These are phyloP conservation scores for Rosa lucieae DNA, from an alignment of 306 rosid species.

Conservation along the genomic window DNA sequence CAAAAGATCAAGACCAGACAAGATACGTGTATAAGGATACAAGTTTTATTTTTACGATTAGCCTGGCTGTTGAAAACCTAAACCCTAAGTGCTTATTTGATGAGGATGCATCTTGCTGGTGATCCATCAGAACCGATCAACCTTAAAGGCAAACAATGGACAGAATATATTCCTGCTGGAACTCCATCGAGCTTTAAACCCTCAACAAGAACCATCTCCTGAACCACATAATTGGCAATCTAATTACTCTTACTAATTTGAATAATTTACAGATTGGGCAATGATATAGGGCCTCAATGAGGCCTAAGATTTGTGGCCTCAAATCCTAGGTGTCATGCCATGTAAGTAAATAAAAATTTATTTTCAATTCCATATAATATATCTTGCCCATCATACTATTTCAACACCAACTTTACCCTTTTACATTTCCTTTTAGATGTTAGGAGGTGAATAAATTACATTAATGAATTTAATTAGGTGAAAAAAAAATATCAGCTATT, in stretches of 20 bases:
- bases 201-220: slow-evolving; percentile 84
- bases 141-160: slow-evolving; percentile 79
- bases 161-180: slow-evolving; percentile 63
- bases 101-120: slow-evolving; percentile 79
- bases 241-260: neutral
- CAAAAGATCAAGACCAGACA: neutral
- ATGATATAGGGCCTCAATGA: no score
- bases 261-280: neutral
- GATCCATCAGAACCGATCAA: slow-evolving; percentile 89
- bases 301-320: no score
- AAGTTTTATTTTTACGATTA: neutral
- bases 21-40: neutral
- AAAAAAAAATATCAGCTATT: no score
- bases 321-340: no score
- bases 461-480: no score
- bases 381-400: no score
- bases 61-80: neutral
- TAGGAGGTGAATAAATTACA: no score
- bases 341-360: no score
- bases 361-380: no score
- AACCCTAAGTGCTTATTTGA: neutral
- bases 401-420: no score
- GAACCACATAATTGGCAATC: slow-evolving; percentile 11
- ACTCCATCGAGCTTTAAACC: slow-evolving; percentile 67
- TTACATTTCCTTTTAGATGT: no score